Conservation (phyloP, 2,329 filamentous ascomycete genomes). For the Alternaria sp. region DNA sequence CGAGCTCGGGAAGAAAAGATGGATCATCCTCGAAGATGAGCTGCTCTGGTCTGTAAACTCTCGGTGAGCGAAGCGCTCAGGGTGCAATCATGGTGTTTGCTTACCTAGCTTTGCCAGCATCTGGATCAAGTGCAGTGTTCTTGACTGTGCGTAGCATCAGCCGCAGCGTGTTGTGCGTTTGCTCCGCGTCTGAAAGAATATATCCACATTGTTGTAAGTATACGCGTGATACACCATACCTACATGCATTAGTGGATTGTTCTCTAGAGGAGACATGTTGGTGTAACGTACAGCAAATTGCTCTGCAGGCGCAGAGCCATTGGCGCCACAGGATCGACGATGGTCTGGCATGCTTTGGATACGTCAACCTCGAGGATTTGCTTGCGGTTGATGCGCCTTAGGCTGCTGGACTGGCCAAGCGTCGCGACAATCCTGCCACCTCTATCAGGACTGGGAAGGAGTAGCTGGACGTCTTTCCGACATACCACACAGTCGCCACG, state of each 20-base stretch:
- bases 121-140: constrained; percentile 71
- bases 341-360: constrained; percentile 85
- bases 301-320: constrained; percentile 91
- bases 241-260: constrained; percentile 27
- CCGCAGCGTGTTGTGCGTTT: constrained; percentile 76
- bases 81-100: constrained; percentile 25
- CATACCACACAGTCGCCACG: constrained; percentile 92
- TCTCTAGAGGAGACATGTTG: not conserved
- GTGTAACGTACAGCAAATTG: constrained; percentile 73
- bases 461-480: constrained; percentile 3
- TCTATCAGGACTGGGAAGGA: constrained; percentile 31
- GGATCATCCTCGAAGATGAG: constrained; percentile 85
- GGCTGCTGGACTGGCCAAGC: constrained; percentile 71
- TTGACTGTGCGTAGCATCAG: constrained; percentile 68
- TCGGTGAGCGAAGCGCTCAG: constrained; percentile 12
- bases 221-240: constrained; percentile 78
- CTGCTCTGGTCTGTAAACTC: constrained; percentile 70
- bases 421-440: constrained; percentile 85
- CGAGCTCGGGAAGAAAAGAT: constrained; percentile 74
- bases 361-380: constrained; percentile 90
- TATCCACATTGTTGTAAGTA: constrained; percentile 89
- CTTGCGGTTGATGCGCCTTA: constrained; percentile 81
- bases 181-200: constrained; percentile 81
- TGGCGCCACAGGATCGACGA: constrained; percentile 83
- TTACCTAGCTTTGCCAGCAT: constrained; percentile 77